Evolutionary conservation across 1,139 yeast species (phyloP).

Genomic region (Saccharomyces hybrid): DNA sequence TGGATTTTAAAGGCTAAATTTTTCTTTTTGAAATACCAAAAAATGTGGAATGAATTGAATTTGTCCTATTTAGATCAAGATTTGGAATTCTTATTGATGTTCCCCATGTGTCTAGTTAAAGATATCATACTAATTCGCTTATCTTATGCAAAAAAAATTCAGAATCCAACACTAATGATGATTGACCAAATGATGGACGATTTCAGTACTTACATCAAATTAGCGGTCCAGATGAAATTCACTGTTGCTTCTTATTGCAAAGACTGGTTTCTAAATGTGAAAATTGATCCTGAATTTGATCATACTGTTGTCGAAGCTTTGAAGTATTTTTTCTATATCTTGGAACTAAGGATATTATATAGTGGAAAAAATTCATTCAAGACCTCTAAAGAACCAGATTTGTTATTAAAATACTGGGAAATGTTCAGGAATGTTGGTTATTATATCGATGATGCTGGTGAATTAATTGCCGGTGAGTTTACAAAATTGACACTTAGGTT

Average conservation of each 20-base stretch:
- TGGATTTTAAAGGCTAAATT: slow-evolving; percentile 71
- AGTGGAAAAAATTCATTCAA: slow-evolving; percentile 67
- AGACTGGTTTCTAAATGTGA: slow-evolving; percentile 69
- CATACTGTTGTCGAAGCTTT: slow-evolving; percentile 67
- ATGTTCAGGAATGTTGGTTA: slow-evolving; percentile 68
- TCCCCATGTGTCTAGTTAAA: slow-evolving; percentile 74
- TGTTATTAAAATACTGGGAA: slow-evolving; percentile 69
- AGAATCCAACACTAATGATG: slow-evolving; percentile 90
- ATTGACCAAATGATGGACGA: slow-evolving; percentile 91
- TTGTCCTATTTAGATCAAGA: slow-evolving; percentile 69
- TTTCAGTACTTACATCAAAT: slow-evolving; percentile 64
- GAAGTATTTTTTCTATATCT: slow-evolving; percentile 58
- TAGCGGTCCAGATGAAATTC: slow-evolving; percentile 71
- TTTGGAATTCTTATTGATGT: slow-evolving; percentile 55
- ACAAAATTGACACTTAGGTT: slow-evolving; percentile 59
- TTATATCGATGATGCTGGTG: slow-evolving; percentile 77
- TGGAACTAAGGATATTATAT: slow-evolving; percentile 72
- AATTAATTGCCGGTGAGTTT: slow-evolving; percentile 72
- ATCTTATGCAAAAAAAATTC: slow-evolving; percentile 67
- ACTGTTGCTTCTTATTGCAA: slow-evolving; percentile 63
- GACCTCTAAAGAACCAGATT: slow-evolving; percentile 89
- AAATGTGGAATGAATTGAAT: slow-evolving; percentile 58
- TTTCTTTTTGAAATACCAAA: slow-evolving; percentile 57
- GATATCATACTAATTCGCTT: slow-evolving; percentile 74
- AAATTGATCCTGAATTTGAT: slow-evolving; percentile 66